These are phyloP conservation scores for Nannochloris sp. DNA, from an alignment of 139 green algal species.

Conservation along the genomic window DNA sequence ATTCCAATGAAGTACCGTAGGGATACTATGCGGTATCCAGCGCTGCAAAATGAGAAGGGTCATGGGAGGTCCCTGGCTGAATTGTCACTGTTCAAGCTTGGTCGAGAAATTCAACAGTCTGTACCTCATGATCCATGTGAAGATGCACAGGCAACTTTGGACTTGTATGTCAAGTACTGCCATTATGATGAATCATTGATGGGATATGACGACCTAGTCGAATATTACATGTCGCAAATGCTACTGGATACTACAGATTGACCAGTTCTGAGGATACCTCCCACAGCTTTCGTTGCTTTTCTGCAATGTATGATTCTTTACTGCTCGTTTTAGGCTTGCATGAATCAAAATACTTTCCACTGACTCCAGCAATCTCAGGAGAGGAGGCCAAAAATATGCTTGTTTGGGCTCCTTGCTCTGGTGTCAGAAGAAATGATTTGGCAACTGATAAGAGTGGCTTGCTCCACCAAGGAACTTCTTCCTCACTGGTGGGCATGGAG, in stretches of 20 bases:
- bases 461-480: constrained; percentile 22
- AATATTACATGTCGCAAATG: constrained; percentile 18
- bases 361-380: constrained; percentile 50
- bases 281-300: constrained; percentile 41
- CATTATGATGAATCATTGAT: constrained; percentile 19
- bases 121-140: constrained; percentile 17
- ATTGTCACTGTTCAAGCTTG: constrained; percentile 16
- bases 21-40: constrained; percentile 14
- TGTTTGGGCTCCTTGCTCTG: constrained; percentile 58
- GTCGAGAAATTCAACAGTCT: constrained; percentile 14
- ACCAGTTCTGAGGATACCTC: constrained; percentile 50
- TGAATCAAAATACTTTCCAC: constrained; percentile 61
- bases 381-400: constrained; percentile 64
- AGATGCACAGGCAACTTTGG: constrained; percentile 24
- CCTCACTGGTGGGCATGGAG: neutral
- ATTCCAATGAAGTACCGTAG: neutral
- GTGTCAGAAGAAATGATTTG: constrained; percentile 20
- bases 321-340: constrained; percentile 32
- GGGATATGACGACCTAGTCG: constrained; percentile 28
- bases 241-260: constrained; percentile 3
- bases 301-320: constrained; percentile 22
- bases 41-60: constrained; percentile 16
- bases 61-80: constrained; percentile 10
- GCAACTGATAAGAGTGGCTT: constrained; percentile 20
- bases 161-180: constrained; percentile 24